phyloP scores from a whole-genome alignment of 257 asterid genomes.

The Phtheirospermum japonicum region DNA sequence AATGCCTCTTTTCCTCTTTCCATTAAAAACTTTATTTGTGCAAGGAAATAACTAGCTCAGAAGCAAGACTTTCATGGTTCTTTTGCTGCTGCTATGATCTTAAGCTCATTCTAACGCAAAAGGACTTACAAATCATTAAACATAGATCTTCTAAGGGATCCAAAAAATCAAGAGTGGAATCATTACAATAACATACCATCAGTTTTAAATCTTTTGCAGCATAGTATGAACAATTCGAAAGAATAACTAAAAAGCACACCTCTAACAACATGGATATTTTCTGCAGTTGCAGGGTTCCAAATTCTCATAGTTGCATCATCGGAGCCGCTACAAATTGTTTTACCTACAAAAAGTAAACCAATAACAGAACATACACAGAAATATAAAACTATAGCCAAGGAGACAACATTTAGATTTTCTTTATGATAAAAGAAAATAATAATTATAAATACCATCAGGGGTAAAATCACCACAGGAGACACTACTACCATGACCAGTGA shows the following conservation, averaged over 20 bases:
- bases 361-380: constrained; percentile 12
- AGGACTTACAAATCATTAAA: constrained; percentile 7
- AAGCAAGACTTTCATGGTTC: constrained; percentile 6
- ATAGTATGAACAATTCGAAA: not conserved
- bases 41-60: not conserved
- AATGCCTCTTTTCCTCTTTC: no score
- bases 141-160: not conserved
- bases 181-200: constrained; percentile 9
- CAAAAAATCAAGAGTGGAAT: not conserved
- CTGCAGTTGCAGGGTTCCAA: constrained; percentile 74
- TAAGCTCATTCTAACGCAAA: not conserved
- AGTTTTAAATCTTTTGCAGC: constrained; percentile 10
- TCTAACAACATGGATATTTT: constrained; percentile 62
- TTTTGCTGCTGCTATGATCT: not conserved
- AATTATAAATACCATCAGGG: constrained; percentile 82
- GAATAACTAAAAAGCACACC: constrained; percentile 40
- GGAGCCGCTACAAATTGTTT: constrained; percentile 75
- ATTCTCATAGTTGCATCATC: constrained; percentile 89
- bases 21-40: not conserved
- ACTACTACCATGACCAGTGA: constrained; percentile 66
- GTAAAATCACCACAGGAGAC: constrained; percentile 93
- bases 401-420: constrained; percentile 7
- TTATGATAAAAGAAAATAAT: constrained; percentile 20
- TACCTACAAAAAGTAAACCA: constrained; percentile 46
- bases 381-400: not conserved